Base-by-base conservation (phyloP, 179 eudicot genomes). In the Beta corolliflora region DNA sequence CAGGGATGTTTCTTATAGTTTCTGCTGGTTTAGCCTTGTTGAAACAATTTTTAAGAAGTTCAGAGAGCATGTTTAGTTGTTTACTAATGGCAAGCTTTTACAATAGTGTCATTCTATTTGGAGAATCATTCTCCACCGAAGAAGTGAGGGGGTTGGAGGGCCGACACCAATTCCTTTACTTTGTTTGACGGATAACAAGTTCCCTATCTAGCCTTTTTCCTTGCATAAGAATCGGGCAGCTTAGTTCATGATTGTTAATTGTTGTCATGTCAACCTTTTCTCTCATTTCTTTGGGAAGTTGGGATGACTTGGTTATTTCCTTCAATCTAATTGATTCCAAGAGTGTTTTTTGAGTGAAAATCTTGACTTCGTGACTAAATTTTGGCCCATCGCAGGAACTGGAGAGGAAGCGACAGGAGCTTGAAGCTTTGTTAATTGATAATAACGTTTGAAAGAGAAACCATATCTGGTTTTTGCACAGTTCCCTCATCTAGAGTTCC, bases 351-450 rank as follows among this genome's bases (percentile, higher is more conserved):
- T 46, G 19, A 2, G 11, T 13, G 64, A 41, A 58, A 41, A 58
- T 56, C 48, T 23, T 25, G 74, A 7, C 48, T 9, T 45, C 18
- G 19, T 36, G 58, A 53, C 4, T 64, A 29, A 52, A 52, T 79
- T 79, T 48, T 73, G 75, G 11, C 41, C 52, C 59, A 59, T 78
- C 78, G 86, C 86, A 87, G 90, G 88, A 87, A 76, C 46, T 85
- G 31, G 90, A 87, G 83, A 77, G 73, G 79, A 80, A 78, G 73
- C 73, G 83, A 53, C 72, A 81, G 66, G 88, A 87, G 78, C 88
- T 87, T 14, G 90, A 87, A 75, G 84, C 90, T 50, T 74, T 85
- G 83, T 79, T 87, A 76, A 54, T 87, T 11, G 72, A 81, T 31
- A 46, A 8, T 46, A 45, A 10, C 9, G 82, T 69, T 70, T 79